Conservation (phyloP, 306 rosid species). For the Nissolia schottii region DNA sequence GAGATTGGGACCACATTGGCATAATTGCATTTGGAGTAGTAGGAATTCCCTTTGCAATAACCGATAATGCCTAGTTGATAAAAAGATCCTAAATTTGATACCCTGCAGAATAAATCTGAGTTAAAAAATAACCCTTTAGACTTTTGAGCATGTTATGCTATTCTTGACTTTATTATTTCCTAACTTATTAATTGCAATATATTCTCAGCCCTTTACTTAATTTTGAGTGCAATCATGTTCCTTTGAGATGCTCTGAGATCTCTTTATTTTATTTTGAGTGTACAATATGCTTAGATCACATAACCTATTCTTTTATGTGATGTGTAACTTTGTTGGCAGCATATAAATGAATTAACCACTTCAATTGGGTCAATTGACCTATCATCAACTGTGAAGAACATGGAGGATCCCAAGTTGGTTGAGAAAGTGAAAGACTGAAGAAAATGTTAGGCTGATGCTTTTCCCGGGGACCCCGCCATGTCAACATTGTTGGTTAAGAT, state of each 20-base stretch:
- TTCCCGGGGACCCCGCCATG: background rate
- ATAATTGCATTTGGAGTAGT: slow-evolving; percentile 19
- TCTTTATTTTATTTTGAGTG: too few species aligned
- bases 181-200: background rate
- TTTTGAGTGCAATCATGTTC: background rate
- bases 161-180: slow-evolving; percentile 21
- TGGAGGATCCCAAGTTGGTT: slow-evolving; percentile 25
- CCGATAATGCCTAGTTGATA: slow-evolving; percentile 22
- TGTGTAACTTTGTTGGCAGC: slow-evolving; percentile 32
- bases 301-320: background rate
- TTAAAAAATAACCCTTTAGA: slow-evolving; percentile 12
- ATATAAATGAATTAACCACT: slow-evolving; percentile 43
- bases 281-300: background rate
- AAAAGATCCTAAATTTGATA: slow-evolving; percentile 27
- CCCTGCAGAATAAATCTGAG: slow-evolving; percentile 23
- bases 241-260: background rate
- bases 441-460: slow-evolving; percentile 5
- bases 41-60: slow-evolving; percentile 28
- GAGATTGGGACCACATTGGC: slow-evolving; percentile 30
- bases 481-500: background rate
- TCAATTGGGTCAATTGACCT: slow-evolving; percentile 44
- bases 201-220: background rate
- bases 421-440: slow-evolving; percentile 35
- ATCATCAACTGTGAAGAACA: slow-evolving; percentile 40
- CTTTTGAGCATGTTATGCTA: slow-evolving; percentile 28